phyloP scores from a whole-genome alignment of 169 alveolate genomes.

The Toxoplasma gondii region DNA sequence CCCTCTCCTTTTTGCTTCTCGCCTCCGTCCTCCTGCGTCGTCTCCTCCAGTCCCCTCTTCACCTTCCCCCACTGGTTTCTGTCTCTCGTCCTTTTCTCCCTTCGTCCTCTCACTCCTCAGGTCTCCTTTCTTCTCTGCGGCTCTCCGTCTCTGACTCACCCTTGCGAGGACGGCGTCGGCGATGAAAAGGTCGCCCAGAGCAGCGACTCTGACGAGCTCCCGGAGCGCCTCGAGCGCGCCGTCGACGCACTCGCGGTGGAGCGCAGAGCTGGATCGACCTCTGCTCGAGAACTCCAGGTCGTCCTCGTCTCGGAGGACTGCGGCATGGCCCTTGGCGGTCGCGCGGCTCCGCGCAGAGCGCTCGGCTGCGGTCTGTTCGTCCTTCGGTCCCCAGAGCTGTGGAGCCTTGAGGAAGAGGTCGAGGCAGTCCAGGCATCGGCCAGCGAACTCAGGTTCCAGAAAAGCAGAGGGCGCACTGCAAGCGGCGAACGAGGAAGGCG shows the following conservation, averaged over 20 bases:
- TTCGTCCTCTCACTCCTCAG: neutral
- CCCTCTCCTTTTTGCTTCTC: too few relatives aligned
- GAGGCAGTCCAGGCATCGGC: neutral
- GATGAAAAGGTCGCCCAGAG: neutral
- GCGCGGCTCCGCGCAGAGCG: neutral
- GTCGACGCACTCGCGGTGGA: neutral
- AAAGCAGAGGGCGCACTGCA: neutral
- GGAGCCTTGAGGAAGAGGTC: neutral
- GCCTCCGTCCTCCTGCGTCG: neutral
- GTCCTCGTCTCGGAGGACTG: neutral
- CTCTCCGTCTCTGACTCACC: neutral
- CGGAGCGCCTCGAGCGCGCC: neutral
- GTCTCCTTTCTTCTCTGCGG: neutral
- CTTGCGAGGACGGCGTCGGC: neutral
- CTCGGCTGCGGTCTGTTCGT: neutral
- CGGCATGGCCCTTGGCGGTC: slow-evolving; percentile 15
- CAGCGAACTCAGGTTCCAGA: neutral
- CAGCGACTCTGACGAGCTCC: neutral
- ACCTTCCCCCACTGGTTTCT: too few relatives aligned
- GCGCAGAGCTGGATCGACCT: neutral
- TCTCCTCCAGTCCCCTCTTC: neutral
- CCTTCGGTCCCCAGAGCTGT: neutral
- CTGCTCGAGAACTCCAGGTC: neutral
- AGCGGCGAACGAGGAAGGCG: neutral
- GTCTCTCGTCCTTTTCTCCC: neutral